phyloP scores from a whole-genome alignment of 1,284 basidiomycete genomes.

The Cutaneotrichosporon sp. region DNA sequence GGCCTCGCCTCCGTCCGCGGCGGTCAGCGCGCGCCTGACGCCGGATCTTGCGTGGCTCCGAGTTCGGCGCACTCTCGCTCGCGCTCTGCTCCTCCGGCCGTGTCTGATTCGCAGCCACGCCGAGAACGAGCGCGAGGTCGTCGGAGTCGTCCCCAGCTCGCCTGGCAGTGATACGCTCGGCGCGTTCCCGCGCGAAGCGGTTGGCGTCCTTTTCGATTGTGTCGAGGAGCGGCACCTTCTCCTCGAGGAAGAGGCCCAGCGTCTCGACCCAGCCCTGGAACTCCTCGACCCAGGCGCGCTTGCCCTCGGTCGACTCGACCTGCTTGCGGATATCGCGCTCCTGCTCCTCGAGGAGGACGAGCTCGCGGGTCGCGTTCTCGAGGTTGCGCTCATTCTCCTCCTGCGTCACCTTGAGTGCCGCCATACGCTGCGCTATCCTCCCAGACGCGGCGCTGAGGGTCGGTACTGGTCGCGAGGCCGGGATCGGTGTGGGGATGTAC shows the following conservation, averaged over 20 bases:
- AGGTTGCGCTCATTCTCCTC: slow-evolving; percentile 47
- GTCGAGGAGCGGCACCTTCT: slow-evolving; percentile 79
- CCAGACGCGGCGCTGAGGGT: slow-evolving; percentile 70
- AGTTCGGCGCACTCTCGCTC: slow-evolving; percentile 50
- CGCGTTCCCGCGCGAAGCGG: slow-evolving; percentile 72
- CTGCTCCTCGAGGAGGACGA: slow-evolving; percentile 68
- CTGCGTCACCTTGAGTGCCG: slow-evolving; percentile 56
- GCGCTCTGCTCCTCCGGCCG: slow-evolving; percentile 29
- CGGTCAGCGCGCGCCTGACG: slow-evolving; percentile 58
- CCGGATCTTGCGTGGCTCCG: slow-evolving; percentile 60
- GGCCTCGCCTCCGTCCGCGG: slow-evolving; percentile 57
- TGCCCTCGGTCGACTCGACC: slow-evolving; percentile 75
- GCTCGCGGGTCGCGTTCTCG: slow-evolving; percentile 60
- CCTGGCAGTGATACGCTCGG: slow-evolving; percentile 67
- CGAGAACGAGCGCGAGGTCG: slow-evolving; percentile 75
- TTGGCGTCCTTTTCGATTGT: slow-evolving; percentile 79
- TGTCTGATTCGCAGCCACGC: slow-evolving; percentile 53
- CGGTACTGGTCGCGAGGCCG: slow-evolving; percentile 57
- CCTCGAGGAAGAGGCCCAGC: slow-evolving; percentile 83
- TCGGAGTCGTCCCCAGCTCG: slow-evolving; percentile 74
- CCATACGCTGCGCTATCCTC: slow-evolving; percentile 64
- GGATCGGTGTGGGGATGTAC: slow-evolving; percentile 73
- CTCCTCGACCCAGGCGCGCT: slow-evolving; percentile 81
- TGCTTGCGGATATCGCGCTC: slow-evolving; percentile 78
- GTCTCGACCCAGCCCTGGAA: slow-evolving; percentile 86